phyloP scores from a whole-genome alignment of 345 rosid genomes.

The Sonneratia caseolaris region DNA sequence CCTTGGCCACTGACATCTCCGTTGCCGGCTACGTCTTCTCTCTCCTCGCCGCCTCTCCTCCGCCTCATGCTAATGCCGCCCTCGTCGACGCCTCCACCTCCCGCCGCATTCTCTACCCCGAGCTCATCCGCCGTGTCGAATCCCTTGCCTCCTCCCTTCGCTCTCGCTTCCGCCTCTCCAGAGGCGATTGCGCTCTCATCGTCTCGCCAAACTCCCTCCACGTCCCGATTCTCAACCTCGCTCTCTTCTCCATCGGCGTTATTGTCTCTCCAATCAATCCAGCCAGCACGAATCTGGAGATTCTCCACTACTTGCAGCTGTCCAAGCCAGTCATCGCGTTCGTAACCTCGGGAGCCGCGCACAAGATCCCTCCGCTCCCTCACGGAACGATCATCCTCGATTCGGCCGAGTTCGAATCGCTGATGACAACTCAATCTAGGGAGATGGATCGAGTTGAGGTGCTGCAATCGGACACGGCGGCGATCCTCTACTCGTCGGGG shows the following conservation, averaged over 20 bases:
- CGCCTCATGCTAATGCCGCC: slow-evolving; percentile 23
- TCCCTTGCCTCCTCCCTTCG: slow-evolving; percentile 26
- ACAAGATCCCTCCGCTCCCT: slow-evolving; percentile 24
- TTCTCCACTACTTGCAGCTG: slow-evolving; percentile 27
- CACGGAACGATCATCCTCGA: slow-evolving; percentile 25
- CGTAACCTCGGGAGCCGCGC: slow-evolving; percentile 23
- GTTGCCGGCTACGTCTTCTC: slow-evolving; percentile 31
- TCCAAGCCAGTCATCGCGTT: slow-evolving; percentile 47
- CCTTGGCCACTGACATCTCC: slow-evolving; percentile 17
- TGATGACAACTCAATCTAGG: slow-evolving; percentile 12
- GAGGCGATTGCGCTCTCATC: slow-evolving; percentile 36
- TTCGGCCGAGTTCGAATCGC: slow-evolving; percentile 37
- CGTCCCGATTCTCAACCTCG: slow-evolving; percentile 40
- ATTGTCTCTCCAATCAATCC: slow-evolving; percentile 43
- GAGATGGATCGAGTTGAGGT: slow-evolving; percentile 9
- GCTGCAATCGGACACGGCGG: slow-evolving; percentile 40
- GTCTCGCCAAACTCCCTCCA: slow-evolving; percentile 34
- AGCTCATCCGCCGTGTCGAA: slow-evolving; percentile 23
- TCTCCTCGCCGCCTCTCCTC: slow-evolving; percentile 27
- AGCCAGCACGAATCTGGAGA: slow-evolving; percentile 25
- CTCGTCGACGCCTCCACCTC: slow-evolving; percentile 31
- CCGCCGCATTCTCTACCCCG: slow-evolving; percentile 27
- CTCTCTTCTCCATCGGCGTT: slow-evolving; percentile 51
- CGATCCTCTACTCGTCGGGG: slow-evolving; percentile 56
- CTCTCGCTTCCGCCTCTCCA: slow-evolving; percentile 21